A percentile compares a stretch with the other conserved stretches of the same genome.
These are phyloP conservation scores for Curvularia hawaiiensis DNA, from an alignment of 2,329 filamentous ascomycete species.

Conservation along the genomic window DNA sequence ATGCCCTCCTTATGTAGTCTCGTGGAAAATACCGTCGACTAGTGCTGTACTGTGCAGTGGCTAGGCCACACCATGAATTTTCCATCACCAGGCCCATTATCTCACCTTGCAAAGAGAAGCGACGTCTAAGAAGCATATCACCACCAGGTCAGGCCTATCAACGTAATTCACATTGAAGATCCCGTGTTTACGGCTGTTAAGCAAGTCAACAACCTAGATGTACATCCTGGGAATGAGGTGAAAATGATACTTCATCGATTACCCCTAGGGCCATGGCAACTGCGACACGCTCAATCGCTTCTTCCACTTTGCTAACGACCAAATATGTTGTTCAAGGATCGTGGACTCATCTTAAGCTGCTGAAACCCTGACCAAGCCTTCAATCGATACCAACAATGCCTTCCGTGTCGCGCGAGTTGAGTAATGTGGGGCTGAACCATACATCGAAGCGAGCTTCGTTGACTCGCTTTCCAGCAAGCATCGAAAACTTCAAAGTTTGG, in stretches of 20 bases:
- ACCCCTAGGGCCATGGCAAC: constrained; percentile 7
- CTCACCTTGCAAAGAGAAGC: constrained; percentile 5
- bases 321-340: constrained; percentile 5
- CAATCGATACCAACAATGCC: constrained; percentile 12
- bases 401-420: constrained; percentile 9
- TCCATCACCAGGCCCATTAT: neutral
- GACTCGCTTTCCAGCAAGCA: constrained; percentile 5
- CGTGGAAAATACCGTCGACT: neutral
- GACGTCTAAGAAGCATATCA: constrained; percentile 4
- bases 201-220: constrained; percentile 1
- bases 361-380: constrained; percentile 12
- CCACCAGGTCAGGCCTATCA: constrained; percentile 9
- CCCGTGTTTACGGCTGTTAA: constrained; percentile 8
- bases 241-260: constrained; percentile 11
- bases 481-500: constrained; percentile 7
- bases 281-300: constrained; percentile 7
- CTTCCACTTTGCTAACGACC: neutral
- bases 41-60: neutral
- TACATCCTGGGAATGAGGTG: constrained; percentile 12
- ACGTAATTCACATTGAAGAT: constrained; percentile 10
- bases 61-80: neutral
- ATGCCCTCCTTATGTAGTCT: too few relatives aligned
- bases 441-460: constrained; percentile 8
- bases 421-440: constrained; percentile 1
- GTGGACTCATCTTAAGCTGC: constrained; percentile 16